Percentiles rank a stretch among this genome's conserved stretches.
Conservation (phyloP, 1,139 yeast genomes). For the Trichomonascaceae sp. region DNA sequence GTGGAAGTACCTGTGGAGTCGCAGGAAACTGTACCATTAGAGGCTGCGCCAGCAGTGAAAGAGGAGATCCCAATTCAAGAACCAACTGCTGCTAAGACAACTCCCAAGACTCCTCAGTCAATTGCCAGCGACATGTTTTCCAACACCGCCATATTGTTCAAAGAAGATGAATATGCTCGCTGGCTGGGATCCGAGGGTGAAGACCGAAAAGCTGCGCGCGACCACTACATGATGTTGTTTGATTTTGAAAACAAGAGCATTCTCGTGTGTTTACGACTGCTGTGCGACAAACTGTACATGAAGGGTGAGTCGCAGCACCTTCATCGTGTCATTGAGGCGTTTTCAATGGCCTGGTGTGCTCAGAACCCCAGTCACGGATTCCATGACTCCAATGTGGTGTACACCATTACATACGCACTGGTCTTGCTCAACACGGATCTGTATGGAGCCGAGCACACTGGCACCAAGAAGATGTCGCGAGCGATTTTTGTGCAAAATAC, state of each 20-base stretch:
- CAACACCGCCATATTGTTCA: conserved; percentile 12
- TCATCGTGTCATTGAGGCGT: conserved; percentile 57
- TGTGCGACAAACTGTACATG: conserved; percentile 55
- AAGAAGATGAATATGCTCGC: conserved; percentile 19
- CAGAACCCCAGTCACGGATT: conserved; percentile 34
- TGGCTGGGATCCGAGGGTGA: conserved; percentile 20
- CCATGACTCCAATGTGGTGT: conserved; percentile 49
- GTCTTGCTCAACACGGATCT: conserved; percentile 45
- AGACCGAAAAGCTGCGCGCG: conserved; percentile 11
- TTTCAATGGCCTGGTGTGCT: conserved; percentile 52
- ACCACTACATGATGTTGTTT: conserved; percentile 21
- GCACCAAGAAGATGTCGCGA: conserved; percentile 26
- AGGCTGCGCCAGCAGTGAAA: no score
- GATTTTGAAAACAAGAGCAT: conserved; percentile 19
- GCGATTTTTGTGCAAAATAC: conserved; percentile 19
- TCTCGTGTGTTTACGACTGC: conserved; percentile 39
- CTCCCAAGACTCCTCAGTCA: no score
- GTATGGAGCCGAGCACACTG: conserved; percentile 23
- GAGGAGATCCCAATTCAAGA: no score
- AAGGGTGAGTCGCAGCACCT: conserved; percentile 77
- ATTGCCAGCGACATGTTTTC: no score
- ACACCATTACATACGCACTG: conserved; percentile 59
- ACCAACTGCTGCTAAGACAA: no score
- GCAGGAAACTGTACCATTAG: no score
- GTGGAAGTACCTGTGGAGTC: no score